Evolutionary conservation across 345 rosid genomes (phyloP), one percentile per base, ranked within the genome.

Genomic region (Chamaenerion angustifolium): DNA sequence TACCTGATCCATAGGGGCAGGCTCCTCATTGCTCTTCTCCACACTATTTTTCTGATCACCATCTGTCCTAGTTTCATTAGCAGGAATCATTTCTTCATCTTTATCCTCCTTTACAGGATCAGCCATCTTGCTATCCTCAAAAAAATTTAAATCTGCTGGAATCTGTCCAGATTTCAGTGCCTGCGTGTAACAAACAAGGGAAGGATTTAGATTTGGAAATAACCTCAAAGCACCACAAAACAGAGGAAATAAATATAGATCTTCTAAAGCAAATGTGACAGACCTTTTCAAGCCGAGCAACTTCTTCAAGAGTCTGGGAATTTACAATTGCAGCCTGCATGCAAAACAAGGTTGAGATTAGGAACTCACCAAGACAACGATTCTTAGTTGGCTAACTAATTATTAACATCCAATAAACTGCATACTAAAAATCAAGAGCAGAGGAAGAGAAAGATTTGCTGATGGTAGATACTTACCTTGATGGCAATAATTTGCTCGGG

Each of bases 281-380:
- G 41, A 85, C 98, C 94, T 88, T 75, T 63, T 93, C 99, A 8
- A 93, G 96, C 73, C 96, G 76, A 44, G 95, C 94, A 67, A 93
- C 95, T 76, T 93, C 99, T 77, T 93, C 97, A 49, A 93, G 81
- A 47, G 96, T 93, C 83, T 93, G 95, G 35, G 99, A 88, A 64
- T 88, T 93, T 63, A 88, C 84, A 68, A 93, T 93, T 51, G 99
- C 99, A 56, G 99, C 95, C 96, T 93, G 86, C 72, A 74, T 12
- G 37, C 37, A 31, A 31, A 31, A 0, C 37, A 31, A 31, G 37
- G 8, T 31, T 31, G 37, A 31, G 7, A 31, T 31, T 31, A 31
- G 37, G 37, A 31, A 31, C 3, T 31, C 37, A 31, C 37, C 8
- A 31, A 31, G 37, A 31, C 7, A 31, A 31, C 1, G 37, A 31